Evolutionary conservation across 495 filamentous ascomycete species (phyloP).

Genomic region (Neurospora pannonica): DNA sequence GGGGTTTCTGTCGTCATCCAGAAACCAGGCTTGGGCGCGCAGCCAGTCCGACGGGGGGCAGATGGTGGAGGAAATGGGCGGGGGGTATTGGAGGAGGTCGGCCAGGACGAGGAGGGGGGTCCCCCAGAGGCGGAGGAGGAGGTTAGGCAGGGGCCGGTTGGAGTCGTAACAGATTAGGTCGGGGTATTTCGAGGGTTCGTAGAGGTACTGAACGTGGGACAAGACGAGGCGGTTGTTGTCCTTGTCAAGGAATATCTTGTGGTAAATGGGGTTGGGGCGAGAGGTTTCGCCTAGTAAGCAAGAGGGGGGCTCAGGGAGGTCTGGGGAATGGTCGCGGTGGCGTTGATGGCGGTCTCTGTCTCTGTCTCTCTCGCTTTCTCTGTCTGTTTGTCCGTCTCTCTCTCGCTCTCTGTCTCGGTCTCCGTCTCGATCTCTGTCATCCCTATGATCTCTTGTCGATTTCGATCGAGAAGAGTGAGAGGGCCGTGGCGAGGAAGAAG

Average conservation of each 20-base stretch:
- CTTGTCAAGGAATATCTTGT: background rate
- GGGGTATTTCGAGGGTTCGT: background rate
- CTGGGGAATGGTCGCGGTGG: background rate
- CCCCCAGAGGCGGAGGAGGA: background rate
- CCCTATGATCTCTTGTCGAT: background rate
- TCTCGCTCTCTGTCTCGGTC: background rate
- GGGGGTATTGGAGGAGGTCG: background rate
- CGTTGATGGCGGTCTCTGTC: background rate
- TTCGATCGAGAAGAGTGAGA: background rate
- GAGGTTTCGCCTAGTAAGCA: background rate
- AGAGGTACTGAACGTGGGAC: background rate
- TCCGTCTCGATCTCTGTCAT: background rate
- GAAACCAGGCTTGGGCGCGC: background rate
- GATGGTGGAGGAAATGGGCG: background rate
- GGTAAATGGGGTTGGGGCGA: background rate
- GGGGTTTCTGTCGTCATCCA: background rate
- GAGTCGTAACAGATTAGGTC: background rate
- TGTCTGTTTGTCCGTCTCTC: background rate
- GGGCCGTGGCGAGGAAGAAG: background rate
- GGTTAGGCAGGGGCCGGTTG: background rate
- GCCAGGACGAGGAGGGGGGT: background rate
- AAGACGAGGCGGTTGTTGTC: background rate
- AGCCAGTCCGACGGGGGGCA: background rate
- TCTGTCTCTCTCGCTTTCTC: background rate
- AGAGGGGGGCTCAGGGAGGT: background rate